phyloP scores from a whole-genome alignment of 176 grass and related monocot genomes.

The Bothriochloa decipiens region DNA sequence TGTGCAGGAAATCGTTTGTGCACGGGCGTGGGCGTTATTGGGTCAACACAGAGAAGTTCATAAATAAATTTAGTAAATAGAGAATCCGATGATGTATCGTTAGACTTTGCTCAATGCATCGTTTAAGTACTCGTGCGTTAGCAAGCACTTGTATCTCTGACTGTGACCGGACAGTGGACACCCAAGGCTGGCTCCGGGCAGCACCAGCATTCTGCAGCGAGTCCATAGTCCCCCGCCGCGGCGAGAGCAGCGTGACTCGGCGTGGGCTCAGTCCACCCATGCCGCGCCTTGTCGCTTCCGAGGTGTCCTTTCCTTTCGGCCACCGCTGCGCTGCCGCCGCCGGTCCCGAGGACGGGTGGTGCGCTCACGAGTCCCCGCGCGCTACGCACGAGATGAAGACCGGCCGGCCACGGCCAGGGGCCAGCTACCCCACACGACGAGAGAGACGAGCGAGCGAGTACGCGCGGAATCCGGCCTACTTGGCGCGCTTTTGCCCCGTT shows the following conservation, averaged over 20 bases:
- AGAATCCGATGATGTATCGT: not conserved
- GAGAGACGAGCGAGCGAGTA: not conserved
- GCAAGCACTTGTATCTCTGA: not conserved
- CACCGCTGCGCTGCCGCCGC: not conserved
- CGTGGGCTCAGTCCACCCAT: not conserved
- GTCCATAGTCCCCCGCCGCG: not conserved
- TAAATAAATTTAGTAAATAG: too few species aligned
- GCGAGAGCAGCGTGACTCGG: not conserved
- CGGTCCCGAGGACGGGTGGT: not conserved
- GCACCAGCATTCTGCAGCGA: not conserved
- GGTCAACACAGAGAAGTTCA: not conserved
- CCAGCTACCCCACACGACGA: not conserved
- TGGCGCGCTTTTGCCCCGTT: constrained; percentile 17
- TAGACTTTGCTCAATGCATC: not conserved
- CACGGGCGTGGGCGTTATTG: not conserved
- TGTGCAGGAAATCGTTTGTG: not conserved
- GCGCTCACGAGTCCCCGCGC: constrained; percentile 41
- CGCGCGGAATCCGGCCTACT: not conserved
- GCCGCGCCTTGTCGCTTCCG: constrained; percentile 11
- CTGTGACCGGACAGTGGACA: not conserved
- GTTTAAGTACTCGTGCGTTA: not conserved
- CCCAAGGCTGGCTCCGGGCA: not conserved
- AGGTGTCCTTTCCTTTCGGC: not conserved
- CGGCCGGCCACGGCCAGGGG: not conserved
- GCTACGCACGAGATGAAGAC: not conserved